Evolutionary conservation across 805 yeast genomes (phyloP), one percentile per base, ranked within the genome.

Genomic region (Yamadazyma olivae): DNA sequence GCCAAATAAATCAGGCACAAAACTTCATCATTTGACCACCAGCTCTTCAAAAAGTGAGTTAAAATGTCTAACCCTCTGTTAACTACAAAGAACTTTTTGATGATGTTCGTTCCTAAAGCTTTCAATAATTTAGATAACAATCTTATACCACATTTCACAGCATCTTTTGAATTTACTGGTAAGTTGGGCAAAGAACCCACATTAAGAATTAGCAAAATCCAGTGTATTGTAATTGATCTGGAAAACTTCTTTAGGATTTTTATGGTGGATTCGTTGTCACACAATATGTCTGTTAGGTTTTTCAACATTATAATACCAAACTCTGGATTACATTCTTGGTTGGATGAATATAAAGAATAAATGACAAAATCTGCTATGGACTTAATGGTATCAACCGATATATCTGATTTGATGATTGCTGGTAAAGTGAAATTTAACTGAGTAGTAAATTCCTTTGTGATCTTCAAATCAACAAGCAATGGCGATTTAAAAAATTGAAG

Each of bases 141-240:
- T n/a, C 61, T 14, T 41, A 75, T 44, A 0, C 73, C 70, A 40
- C 66, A 48, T 19, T 53, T 50, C 3, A 61, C 62, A 3, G 72
- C 71, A 31, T 59, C 51, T 20, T 64, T 43, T 6, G 24, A 21
- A 27, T 41, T 23, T 4, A 32, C 30, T 4, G 35, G 23, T n/a
- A 15, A 6, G 10, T 18, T 21, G n/a, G 16, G n/a, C 13, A 37
- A 13, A 14, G 38, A 32, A 14, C 66, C 66, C 35, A 45, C 55
- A 18, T 74, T 58, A 9, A 83, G 51, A 10, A 83, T 52, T 8
- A 84, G 58, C 7, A 84, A 49, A 3, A 75, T 61, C 83, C 90
- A 81, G 49, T 81, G 83, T 5, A 81, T 67, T 1, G 86, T 74
- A 2, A 85, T 65, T 0, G 81, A 64, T 30, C 79, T 70, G 2